Base-by-base conservation (phyloP, 805 yeast genomes). In the Saccharomycopsis sp. region DNA sequence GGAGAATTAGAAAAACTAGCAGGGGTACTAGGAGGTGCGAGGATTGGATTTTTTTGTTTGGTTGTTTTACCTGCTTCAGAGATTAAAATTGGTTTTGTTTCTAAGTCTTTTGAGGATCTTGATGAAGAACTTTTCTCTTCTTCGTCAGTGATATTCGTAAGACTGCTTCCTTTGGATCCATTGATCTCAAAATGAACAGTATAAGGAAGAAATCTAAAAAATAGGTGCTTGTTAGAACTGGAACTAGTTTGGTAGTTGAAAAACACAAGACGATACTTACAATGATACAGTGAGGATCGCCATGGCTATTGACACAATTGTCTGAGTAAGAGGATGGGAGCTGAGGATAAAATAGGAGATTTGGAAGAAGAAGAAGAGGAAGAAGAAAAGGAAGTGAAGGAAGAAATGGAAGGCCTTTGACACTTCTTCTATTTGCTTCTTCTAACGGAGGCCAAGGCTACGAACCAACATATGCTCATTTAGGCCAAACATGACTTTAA, bases 151-250 rank as follows among this genome's bases (percentile, higher is more conserved):
- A n/a, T n/a, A n/a, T n/a, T n/a, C n/a, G n/a, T n/a, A n/a, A n/a
- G n/a, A n/a, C n/a, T n/a, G n/a, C n/a, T n/a, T n/a, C n/a, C n/a
- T n/a, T n/a, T n/a, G n/a, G n/a, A n/a, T n/a, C n/a, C n/a, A 13
- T 36, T 45, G 6, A 45, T 31, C 14, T 45, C 42, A 25, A 45
- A 45, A 29, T 45, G 45, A 15, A 45, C 48, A 9, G 48, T 45
- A 34, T 45, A 39, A 13, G 48, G 48, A 18, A 41, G 41, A 31
- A 45, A 45, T 21, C 46, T 42, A 30, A 5, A 30, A 31, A 28
- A 29, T 13, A 9, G 3, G 26, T 17, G 9, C 31, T 5, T 12
- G 17, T 6, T 26, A 12, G 12, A n/a, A 21, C 6, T 21, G 27
- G 17, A 34, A 28, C 31, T 14, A 27, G 5, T 13, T 17, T 21